Conservation (phyloP, 768 basidiomycete species). For the Tylopilus balloui region DNA sequence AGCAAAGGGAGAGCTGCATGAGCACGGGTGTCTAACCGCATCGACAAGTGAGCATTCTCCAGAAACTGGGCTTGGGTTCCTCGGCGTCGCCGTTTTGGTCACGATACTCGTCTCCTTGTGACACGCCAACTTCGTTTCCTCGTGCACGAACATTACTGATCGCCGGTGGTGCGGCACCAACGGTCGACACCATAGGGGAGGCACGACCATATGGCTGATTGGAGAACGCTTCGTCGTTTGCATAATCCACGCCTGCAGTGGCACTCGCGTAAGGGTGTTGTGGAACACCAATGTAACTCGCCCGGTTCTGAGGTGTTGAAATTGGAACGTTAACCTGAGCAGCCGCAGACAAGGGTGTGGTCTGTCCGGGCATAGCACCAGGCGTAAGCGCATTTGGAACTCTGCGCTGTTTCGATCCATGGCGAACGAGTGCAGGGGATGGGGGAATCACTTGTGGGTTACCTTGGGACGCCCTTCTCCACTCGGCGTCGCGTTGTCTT, state of each 20-base stretch:
- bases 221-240: constrained; percentile 55
- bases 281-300: constrained; percentile 35
- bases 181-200: constrained; percentile 76
- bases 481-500: constrained; percentile 52
- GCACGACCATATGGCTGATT: constrained; percentile 68
- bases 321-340: constrained; percentile 73
- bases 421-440: constrained; percentile 74
- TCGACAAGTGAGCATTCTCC: constrained; percentile 74
- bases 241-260: constrained; percentile 56
- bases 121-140: constrained; percentile 63
- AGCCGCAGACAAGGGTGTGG: constrained; percentile 67
- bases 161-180: constrained; percentile 65
- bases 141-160: constrained; percentile 68
- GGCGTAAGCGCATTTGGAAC: constrained; percentile 57
- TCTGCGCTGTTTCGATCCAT: constrained; percentile 69
- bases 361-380: constrained; percentile 49
- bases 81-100: constrained; percentile 54
- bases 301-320: constrained; percentile 47
- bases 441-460: constrained; percentile 58
- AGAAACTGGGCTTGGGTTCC: constrained; percentile 49
- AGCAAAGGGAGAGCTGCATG: constrained; percentile 14
- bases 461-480: constrained; percentile 58
- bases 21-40: constrained; percentile 47
- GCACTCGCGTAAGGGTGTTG: constrained; percentile 74
- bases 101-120: constrained; percentile 54